Evolutionary conservation across 257 asterid genomes (phyloP), one percentile per base, ranked within the genome.

Genomic region (Thymus quinquecostatus): DNA sequence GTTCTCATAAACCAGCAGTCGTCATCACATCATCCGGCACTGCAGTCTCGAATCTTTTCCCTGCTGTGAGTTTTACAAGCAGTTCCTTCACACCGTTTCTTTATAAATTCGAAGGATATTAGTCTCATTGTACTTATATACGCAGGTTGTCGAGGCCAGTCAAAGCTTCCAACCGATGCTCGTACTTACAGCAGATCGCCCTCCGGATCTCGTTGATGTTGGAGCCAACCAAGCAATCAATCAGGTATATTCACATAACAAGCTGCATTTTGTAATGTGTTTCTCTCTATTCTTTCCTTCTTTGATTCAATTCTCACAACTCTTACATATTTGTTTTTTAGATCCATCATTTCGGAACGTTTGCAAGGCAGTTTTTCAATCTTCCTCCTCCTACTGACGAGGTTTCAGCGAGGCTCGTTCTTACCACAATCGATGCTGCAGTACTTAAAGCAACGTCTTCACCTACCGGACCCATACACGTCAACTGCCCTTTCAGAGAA

Each of bases 191-290:
- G 99, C 98, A 50, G 99, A 95, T 64, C 99, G 99, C 60, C 99
- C 99, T 76, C 90, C 95, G 0, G 99, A 95, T 82, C 84, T 95
- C 66, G 87, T 85, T 57, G 97, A 95, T 78, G 93, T 85, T 77
- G 99, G 99, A 70, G 94, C 99, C 27, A 95, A 95, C 86, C 99
- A 95, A 82, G 97, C 99, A 69, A 92, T 95, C 70, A 86, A 95
- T 86, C 99, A 95, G 90, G 97, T 90, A 68, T 48, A 28, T 36
- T 50, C 29, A 36, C 5, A 36, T 32, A 51, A 2, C 27, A 49
- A 49, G 36, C 58, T 66, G 28, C 11, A 48, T 38, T 58, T 74
- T 66, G 44, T 38, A 6, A 2, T 38, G 44, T 38, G 44, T 38
- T 38, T 38, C 3, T 38, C 6, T 38, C 21, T 21, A 21, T 21